A percentile compares a stretch with the other conserved stretches of the same genome.
Evolutionary conservation across 2,329 filamentous ascomycete species (phyloP).

Genomic region (Grosmannia huntii): DNA sequence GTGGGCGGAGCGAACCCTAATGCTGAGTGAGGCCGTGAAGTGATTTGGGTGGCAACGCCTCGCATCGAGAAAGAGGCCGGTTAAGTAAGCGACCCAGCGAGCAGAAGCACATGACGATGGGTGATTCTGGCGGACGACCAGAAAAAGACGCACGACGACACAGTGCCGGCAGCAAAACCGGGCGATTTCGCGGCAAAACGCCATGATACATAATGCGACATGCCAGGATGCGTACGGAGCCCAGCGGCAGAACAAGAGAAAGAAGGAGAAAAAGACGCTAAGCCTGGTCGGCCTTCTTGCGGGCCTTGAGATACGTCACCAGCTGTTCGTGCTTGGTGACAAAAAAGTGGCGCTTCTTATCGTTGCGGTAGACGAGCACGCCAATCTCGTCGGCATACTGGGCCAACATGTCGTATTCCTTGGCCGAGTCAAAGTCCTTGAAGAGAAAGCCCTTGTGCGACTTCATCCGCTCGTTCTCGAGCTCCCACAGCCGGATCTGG

Average conservation of each 20-base stretch:
- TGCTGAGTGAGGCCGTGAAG: too few species aligned
- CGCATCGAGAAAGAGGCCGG: too few species aligned
- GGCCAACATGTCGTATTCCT: constrained; percentile 57
- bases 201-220: background rate
- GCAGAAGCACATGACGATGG: too few species aligned
- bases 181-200: background rate
- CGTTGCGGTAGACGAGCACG: constrained; percentile 77
- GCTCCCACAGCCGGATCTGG: constrained; percentile 94
- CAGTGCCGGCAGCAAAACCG: background rate
- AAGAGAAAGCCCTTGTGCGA: constrained; percentile 75
- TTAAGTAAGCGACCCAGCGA: too few species aligned
- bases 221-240: too few species aligned
- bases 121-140: too few species aligned
- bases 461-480: constrained; percentile 91
- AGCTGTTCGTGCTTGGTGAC: constrained; percentile 86
- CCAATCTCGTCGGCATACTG: constrained; percentile 84
- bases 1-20: too few species aligned
- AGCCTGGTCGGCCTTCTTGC: constrained; percentile 35
- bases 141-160: too few species aligned
- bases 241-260: background rate
- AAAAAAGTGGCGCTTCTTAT: constrained; percentile 74
- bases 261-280: background rate
- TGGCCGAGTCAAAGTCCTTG: constrained; percentile 64
- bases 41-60: too few species aligned
- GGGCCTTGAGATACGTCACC: constrained; percentile 60